Conservation (phyloP, 306 rosid genomes). For the Gleditsia sinensis region DNA sequence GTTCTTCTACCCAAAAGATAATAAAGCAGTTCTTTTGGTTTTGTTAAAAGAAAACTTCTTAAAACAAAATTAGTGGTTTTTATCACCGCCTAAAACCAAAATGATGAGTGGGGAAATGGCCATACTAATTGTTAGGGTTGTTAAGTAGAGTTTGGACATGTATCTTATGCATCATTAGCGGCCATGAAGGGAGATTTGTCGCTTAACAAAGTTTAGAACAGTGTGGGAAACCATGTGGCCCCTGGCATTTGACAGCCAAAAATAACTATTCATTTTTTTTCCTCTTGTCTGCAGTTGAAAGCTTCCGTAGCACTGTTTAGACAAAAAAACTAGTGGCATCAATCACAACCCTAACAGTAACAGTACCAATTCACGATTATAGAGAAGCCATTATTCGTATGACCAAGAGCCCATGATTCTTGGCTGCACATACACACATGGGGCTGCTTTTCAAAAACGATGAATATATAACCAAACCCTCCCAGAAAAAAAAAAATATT, state of each 20-base stretch:
- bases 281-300: not conserved
- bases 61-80: no score
- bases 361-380: constrained; percentile 40
- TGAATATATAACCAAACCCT: constrained; percentile 34
- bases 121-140: no score
- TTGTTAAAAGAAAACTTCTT: no score
- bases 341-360: constrained; percentile 36
- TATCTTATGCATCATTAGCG: constrained; percentile 1
- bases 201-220: constrained; percentile 22
- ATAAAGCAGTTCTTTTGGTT: no score
- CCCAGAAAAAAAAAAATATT: constrained; percentile 26
- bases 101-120: no score
- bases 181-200: constrained; percentile 10
- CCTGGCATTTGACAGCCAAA: constrained; percentile 45
- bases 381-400: constrained; percentile 40
- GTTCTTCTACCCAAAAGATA: no score
- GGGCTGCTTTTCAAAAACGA: constrained; percentile 27
- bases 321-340: constrained; percentile 39
- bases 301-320: constrained; percentile 24
- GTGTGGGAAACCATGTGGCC: constrained; percentile 44
- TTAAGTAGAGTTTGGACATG: not conserved
- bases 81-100: no score
- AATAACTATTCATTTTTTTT: constrained; percentile 7
- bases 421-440: constrained; percentile 56
- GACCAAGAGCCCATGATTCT: constrained; percentile 48